phyloP scores from a whole-genome alignment of 2,329 filamentous ascomycete genomes.

The Claviceps sp. region DNA sequence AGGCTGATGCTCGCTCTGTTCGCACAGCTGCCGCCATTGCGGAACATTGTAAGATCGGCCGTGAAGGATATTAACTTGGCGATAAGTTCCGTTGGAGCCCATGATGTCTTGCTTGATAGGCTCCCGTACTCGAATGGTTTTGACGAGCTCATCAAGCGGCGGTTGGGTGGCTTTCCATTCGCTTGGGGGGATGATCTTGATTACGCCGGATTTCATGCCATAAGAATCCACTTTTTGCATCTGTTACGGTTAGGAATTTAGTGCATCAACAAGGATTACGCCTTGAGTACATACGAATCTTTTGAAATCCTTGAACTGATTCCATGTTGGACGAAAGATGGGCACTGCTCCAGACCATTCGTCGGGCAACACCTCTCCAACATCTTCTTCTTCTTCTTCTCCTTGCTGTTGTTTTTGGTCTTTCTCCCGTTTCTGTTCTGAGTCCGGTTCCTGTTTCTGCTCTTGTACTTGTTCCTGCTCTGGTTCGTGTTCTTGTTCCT shows the following conservation, averaged over 20 bases:
- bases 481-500: slow-evolving; percentile 16
- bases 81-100: slow-evolving; percentile 87
- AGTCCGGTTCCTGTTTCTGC: background rate
- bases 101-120: slow-evolving; percentile 98
- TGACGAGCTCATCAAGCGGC: slow-evolving; percentile 70
- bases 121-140: slow-evolving; percentile 85
- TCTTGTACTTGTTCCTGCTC: slow-evolving; percentile 8
- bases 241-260: slow-evolving; percentile 21
- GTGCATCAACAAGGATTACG: slow-evolving; percentile 13
- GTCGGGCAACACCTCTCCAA: slow-evolving; percentile 69
- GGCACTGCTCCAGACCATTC: slow-evolving; percentile 87
- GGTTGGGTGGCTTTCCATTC: slow-evolving; percentile 84
- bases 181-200: slow-evolving; percentile 85
- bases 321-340: slow-evolving; percentile 90
- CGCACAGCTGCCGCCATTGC: slow-evolving; percentile 87
- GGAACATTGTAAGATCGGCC: slow-evolving; percentile 92
- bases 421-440: background rate
- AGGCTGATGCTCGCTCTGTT: slow-evolving; percentile 91
- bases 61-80: slow-evolving; percentile 93
- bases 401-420: slow-evolving; percentile 19
- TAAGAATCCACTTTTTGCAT: slow-evolving; percentile 80
- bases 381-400: slow-evolving; percentile 37
- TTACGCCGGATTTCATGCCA: slow-evolving; percentile 93
- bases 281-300: slow-evolving; percentile 52
- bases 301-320: slow-evolving; percentile 88